Evolutionary conservation across 805 yeast genomes (phyloP).

Genomic region (Suhomyces sp.): DNA sequence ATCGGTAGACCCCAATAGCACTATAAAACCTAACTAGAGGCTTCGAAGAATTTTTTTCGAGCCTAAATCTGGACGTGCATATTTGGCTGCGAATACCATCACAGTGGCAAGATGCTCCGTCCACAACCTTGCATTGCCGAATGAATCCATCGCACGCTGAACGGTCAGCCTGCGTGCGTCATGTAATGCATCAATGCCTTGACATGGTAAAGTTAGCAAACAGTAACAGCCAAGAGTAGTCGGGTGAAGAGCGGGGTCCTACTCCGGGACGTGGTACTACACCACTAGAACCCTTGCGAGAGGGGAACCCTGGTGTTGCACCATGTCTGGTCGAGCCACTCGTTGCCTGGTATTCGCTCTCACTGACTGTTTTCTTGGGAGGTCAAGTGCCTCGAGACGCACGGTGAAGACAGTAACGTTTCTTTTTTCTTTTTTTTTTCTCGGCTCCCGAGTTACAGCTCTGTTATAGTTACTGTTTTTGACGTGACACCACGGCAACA

Average conservation of each 20-base stretch:
- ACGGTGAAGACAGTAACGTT: not conserved
- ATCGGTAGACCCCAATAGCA: not conserved
- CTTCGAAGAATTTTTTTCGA: not conserved
- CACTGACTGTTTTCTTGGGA: not conserved
- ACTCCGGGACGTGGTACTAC: not conserved
- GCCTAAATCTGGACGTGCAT: not conserved
- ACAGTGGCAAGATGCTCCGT: not conserved
- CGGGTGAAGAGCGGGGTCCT: not conserved
- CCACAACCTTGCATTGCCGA: not conserved
- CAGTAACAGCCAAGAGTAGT: not conserved
- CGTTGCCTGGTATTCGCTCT: not conserved
- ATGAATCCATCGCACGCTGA: not conserved
- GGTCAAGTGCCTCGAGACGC: conserved; percentile 1
- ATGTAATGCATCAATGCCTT: not conserved
- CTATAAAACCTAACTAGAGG: not conserved
- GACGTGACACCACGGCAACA: conserved; percentile 1
- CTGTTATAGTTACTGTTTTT: conserved; percentile 2
- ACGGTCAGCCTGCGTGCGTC: not conserved
- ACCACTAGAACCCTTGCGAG: not conserved
- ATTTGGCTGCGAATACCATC: not conserved
- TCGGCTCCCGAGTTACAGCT: not conserved
- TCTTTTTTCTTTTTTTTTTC: not conserved
- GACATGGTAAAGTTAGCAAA: not conserved
- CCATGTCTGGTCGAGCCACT: not conserved
- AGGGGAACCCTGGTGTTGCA: not conserved